These are phyloP conservation scores for Iris pallida DNA, from an alignment of 116 monocot species.

Conservation along the genomic window DNA sequence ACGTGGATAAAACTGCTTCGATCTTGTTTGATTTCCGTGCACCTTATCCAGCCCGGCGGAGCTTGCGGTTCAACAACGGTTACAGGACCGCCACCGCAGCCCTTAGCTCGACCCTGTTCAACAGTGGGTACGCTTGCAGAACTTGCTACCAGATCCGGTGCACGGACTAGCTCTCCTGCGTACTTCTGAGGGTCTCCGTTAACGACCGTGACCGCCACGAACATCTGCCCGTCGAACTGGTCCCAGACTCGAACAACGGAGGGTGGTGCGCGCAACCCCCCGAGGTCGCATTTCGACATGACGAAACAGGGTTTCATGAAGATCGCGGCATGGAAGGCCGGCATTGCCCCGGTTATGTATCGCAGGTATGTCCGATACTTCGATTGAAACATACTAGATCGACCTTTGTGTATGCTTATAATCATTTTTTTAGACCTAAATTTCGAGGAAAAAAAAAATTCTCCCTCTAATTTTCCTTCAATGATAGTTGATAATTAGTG, in stretches of 20 bases:
- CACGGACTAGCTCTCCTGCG: conserved; percentile 5
- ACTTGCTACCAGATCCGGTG: conserved; percentile 49
- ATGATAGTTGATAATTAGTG: too few species aligned
- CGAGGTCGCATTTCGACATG: conserved; percentile 50
- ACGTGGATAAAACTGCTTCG: conserved; percentile 23
- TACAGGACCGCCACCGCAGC: conserved; percentile 41
- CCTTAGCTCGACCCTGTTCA: conserved; percentile 38
- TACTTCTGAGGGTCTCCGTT: conserved; percentile 35
- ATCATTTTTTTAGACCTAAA: not conserved
- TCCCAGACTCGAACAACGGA: conserved; percentile 35
- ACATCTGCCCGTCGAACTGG: conserved; percentile 60
- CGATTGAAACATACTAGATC: too few species aligned
- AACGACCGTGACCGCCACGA: conserved; percentile 41
- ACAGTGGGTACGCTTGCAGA: conserved; percentile 35
- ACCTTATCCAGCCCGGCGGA: conserved; percentile 31
- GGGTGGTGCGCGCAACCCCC: conserved; percentile 62
- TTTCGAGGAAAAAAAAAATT: not conserved
- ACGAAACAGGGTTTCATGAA: conserved; percentile 45
- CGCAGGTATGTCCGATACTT: conserved; percentile 46
- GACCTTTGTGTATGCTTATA: not conserved
- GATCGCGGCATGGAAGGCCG: conserved; percentile 42
- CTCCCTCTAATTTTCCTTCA: too few species aligned
- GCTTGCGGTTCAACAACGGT: conserved; percentile 41
- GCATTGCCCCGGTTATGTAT: conserved; percentile 51
- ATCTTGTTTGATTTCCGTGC: not conserved